Conservation (phyloP, 2,329 filamentous ascomycete species). For the Sporothrix pallida region DNA sequence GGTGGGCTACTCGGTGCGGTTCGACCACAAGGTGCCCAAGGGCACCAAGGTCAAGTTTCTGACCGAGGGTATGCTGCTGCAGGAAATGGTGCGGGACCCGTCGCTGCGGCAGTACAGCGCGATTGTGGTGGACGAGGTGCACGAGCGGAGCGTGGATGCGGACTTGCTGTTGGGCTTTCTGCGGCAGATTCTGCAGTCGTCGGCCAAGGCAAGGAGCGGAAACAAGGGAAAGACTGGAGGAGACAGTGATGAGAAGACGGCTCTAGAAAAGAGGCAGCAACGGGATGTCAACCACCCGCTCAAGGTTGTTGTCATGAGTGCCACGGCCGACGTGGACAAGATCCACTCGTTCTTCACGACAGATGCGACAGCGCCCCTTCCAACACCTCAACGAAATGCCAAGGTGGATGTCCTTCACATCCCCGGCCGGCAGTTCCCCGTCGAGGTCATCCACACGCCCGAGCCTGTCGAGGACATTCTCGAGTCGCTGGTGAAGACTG, state of each 20-base stretch:
- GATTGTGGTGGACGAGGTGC: conserved; percentile 93
- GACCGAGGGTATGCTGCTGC: conserved; percentile 94
- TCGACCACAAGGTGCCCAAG: conserved; percentile 83
- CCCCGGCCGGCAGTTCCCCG: conserved; percentile 85
- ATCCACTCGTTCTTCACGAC: conserved; percentile 75
- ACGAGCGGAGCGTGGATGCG: conserved; percentile 93
- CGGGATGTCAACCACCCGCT: conserved; percentile 68
- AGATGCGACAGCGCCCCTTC: neutral
- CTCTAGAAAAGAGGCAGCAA: conserved; percentile 54
- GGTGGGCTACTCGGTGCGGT: conserved; percentile 94
- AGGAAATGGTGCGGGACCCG: conserved; percentile 89
- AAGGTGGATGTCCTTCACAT: conserved; percentile 65
- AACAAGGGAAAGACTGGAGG: neutral
- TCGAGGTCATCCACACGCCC: conserved; percentile 76
- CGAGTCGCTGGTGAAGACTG: conserved; percentile 77
- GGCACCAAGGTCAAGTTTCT: conserved; percentile 90
- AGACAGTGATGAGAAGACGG: neutral
- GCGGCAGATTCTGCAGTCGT: conserved; percentile 64
- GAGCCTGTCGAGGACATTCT: conserved; percentile 80
- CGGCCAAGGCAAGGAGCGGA: neutral
- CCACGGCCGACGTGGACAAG: conserved; percentile 85
- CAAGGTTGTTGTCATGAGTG: conserved; percentile 96
- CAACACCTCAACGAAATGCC: neutral
- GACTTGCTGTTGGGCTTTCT: conserved; percentile 90
- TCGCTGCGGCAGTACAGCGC: conserved; percentile 84